phyloP scores from a whole-genome alignment of 305 asterid genomes.

The Solanum hybrid region DNA sequence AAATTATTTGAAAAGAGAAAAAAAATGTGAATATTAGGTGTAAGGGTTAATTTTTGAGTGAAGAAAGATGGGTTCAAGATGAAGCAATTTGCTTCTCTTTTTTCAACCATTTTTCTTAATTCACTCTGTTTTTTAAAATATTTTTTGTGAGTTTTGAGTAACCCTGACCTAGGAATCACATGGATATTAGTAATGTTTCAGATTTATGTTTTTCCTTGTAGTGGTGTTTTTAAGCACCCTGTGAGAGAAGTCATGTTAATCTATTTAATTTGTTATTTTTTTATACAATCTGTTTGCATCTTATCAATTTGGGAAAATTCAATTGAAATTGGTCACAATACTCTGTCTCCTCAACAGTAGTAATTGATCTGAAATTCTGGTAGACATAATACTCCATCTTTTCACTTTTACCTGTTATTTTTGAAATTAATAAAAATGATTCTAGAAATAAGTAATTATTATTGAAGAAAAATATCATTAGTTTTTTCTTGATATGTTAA shows the following conservation, averaged over 20 bases:
- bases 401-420: not conserved
- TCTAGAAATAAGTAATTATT: too few relatives aligned
- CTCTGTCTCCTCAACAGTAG: not conserved
- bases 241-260: slow-evolving; percentile 13
- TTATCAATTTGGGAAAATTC: not conserved
- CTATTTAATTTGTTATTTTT: not conserved
- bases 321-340: not conserved
- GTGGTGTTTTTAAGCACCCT: slow-evolving; percentile 45
- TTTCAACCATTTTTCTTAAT: not conserved
- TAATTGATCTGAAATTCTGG: not conserved
- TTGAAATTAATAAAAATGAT: not conserved
- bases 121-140: not conserved
- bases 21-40: not conserved
- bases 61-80: not conserved
- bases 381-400: not conserved
- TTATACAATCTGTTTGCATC: not conserved
- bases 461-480: too few relatives aligned
- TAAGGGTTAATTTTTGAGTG: not conserved
- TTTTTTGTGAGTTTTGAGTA: not conserved
- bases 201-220: slow-evolving; percentile 30
- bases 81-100: not conserved
- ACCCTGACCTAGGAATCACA: not conserved
- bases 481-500: too few relatives aligned
- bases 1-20: not conserved
- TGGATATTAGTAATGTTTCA: not conserved